Conservation (phyloP, 73 alveolate species). For the Uronychia setigera region DNA sequence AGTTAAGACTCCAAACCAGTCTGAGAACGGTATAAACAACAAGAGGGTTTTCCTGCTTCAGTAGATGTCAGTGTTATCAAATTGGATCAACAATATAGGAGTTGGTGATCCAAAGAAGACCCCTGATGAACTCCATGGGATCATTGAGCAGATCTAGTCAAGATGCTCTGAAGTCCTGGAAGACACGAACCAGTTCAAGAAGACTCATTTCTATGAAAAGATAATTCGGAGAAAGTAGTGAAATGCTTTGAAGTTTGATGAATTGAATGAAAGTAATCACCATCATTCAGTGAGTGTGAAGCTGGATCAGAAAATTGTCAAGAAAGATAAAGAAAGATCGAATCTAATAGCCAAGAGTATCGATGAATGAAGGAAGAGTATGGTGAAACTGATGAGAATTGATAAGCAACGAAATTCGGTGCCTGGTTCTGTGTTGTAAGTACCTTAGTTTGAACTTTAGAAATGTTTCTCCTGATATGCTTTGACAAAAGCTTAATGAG, state of each 20-base stretch:
- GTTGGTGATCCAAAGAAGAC: background rate
- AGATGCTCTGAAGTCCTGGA: background rate
- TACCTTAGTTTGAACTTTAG: background rate
- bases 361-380: background rate
- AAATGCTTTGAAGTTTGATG: background rate
- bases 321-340: background rate
- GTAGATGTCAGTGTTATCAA: background rate
- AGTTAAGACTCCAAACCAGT: background rate
- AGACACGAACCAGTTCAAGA: background rate
- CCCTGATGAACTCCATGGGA: background rate
- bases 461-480: background rate
- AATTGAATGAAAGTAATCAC: background rate
- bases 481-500: background rate
- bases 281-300: background rate
- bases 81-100: background rate
- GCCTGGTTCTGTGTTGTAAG: background rate
- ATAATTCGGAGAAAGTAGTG: background rate
- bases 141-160: background rate
- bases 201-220: background rate
- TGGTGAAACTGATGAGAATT: background rate
- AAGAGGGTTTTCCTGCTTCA: background rate
- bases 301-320: background rate
- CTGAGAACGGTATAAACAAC: background rate
- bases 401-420: background rate
- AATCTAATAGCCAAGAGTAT: background rate